Evolutionary conservation across 2,329 filamentous ascomycete genomes (phyloP).

Genomic region (Volutella citrinella): DNA sequence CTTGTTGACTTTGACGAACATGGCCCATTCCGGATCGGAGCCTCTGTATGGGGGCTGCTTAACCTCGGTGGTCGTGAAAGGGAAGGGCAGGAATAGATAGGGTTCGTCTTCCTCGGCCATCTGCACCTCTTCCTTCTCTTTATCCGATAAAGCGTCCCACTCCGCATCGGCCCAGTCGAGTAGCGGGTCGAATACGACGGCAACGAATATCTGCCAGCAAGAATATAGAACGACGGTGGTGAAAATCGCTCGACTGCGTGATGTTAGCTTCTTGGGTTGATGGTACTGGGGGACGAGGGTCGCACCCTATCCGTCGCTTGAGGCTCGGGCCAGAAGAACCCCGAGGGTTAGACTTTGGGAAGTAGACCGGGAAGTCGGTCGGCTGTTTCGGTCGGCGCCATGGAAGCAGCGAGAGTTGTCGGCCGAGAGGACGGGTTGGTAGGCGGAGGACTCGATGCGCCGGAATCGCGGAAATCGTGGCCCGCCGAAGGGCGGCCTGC

Average conservation of each 20-base stretch:
- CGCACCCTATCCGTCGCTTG: slow-evolving; percentile 28
- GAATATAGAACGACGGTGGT: slow-evolving; percentile 32
- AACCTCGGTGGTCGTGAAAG: slow-evolving; percentile 52
- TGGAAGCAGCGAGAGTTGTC: slow-evolving; percentile 33
- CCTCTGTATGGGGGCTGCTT: slow-evolving; percentile 50
- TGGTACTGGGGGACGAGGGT: background rate
- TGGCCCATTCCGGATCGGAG: slow-evolving; percentile 61
- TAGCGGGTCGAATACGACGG: slow-evolving; percentile 45
- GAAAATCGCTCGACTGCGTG: slow-evolving; percentile 26
- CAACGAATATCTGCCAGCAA: slow-evolving; percentile 43
- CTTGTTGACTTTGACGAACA: slow-evolving; percentile 57
- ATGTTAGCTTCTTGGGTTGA: background rate
- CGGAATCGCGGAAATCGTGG: slow-evolving; percentile 16
- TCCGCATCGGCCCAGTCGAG: slow-evolving; percentile 40
- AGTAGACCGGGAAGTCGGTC: slow-evolving; percentile 31
- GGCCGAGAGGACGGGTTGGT: slow-evolving; percentile 16
- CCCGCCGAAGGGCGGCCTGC: slow-evolving; percentile 20
- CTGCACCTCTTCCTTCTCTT: slow-evolving; percentile 40
- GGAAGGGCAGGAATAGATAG: slow-evolving; percentile 58
- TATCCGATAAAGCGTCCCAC: slow-evolving; percentile 39
- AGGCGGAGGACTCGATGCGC: slow-evolving; percentile 19
- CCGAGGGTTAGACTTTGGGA: slow-evolving; percentile 18
- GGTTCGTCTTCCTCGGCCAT: slow-evolving; percentile 43
- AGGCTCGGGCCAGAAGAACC: slow-evolving; percentile 16
- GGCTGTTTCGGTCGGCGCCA: slow-evolving; percentile 24